Evolutionary conservation across 2,329 filamentous ascomycete genomes (phyloP).

Genomic region (Aspergillus hortae): DNA sequence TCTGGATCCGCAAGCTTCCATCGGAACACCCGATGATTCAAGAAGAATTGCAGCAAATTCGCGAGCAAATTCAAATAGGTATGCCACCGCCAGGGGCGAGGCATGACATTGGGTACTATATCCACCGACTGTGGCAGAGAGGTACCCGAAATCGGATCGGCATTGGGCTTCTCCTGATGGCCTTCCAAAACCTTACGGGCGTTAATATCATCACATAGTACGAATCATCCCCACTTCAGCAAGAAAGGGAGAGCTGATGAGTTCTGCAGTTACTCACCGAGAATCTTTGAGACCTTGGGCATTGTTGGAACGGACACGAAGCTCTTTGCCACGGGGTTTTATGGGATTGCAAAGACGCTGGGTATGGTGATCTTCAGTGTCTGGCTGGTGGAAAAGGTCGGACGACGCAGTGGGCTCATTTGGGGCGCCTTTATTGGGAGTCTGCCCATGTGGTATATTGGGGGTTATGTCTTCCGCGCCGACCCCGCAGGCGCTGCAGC

Average conservation of each 20-base stretch:
- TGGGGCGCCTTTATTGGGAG: slow-evolving; percentile 50
- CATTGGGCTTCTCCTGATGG: slow-evolving; percentile 7
- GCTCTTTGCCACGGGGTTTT: slow-evolving; percentile 58
- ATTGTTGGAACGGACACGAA: slow-evolving; percentile 60
- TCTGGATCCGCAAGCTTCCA: slow-evolving; percentile 52
- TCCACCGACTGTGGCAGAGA: slow-evolving; percentile 2
- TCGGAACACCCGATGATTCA: slow-evolving; percentile 49
- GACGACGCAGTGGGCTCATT: slow-evolving; percentile 55
- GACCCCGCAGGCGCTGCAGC: slow-evolving; percentile 51
- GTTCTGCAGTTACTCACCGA: slow-evolving; percentile 52
- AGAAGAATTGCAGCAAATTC: slow-evolving; percentile 5
- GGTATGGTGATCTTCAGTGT: slow-evolving; percentile 60
- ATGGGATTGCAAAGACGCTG: slow-evolving; percentile 47
- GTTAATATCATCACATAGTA: slow-evolving; percentile 57
- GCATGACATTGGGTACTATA: slow-evolving; percentile 2
- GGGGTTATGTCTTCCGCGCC: slow-evolving; percentile 43
- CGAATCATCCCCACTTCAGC: background rate
- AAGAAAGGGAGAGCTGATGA: too few relatives aligned
- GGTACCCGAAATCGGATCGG: slow-evolving; percentile 5
- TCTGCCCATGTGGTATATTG: slow-evolving; percentile 63
- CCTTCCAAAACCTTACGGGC: slow-evolving; percentile 21
- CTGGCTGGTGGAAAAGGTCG: slow-evolving; percentile 18
- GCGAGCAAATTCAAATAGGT: background rate
- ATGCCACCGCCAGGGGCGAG: background rate
- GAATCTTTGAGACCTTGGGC: slow-evolving; percentile 44